Conservation (phyloP, 2,329 filamentous ascomycete genomes). For the Acrodontium crateriforme region DNA sequence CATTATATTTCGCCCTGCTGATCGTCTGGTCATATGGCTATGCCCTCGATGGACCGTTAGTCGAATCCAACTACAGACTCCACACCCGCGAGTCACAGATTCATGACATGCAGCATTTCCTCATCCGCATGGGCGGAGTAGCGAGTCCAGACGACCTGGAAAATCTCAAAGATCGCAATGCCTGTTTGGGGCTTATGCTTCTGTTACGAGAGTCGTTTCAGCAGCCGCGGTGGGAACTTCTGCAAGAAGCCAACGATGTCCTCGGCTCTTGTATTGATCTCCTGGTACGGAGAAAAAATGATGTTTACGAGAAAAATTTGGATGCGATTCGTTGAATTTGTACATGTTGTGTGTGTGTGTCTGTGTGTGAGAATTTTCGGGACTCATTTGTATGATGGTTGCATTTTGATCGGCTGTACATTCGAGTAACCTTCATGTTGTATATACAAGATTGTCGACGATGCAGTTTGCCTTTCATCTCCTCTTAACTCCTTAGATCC, state of each 20-base stretch:
- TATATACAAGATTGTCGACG: no score
- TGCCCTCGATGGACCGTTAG: conserved; percentile 64
- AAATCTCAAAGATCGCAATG: conserved; percentile 60
- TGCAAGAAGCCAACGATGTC: conserved; percentile 73
- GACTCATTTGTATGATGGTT: no score
- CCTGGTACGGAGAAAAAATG: conserved; percentile 24
- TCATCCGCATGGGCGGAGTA: conserved; percentile 58
- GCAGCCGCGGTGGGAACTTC: conserved; percentile 76
- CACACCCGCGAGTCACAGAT: conserved; percentile 51
- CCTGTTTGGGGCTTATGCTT: conserved; percentile 67
- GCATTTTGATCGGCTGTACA: no score
- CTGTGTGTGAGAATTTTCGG: no score
- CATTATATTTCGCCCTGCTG: conserved; percentile 80
- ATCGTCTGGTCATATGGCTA: conserved; percentile 95
- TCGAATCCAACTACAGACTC: conserved; percentile 31
- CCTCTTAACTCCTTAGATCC: no score
- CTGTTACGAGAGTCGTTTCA: conserved; percentile 70
- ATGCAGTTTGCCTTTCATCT: no score
- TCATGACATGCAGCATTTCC: conserved; percentile 65
- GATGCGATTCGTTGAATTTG: no score
- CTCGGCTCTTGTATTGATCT: conserved; percentile 67
- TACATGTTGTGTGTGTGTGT: no score
- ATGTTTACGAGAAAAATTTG: no score
- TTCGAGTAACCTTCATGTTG: no score
- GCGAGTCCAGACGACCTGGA: conserved; percentile 65